Percentiles rank a stretch among this genome's conserved stretches.
Evolutionary conservation across 768 basidiomycete species (phyloP).

Genomic region (Stropharia rugosoannulata): DNA sequence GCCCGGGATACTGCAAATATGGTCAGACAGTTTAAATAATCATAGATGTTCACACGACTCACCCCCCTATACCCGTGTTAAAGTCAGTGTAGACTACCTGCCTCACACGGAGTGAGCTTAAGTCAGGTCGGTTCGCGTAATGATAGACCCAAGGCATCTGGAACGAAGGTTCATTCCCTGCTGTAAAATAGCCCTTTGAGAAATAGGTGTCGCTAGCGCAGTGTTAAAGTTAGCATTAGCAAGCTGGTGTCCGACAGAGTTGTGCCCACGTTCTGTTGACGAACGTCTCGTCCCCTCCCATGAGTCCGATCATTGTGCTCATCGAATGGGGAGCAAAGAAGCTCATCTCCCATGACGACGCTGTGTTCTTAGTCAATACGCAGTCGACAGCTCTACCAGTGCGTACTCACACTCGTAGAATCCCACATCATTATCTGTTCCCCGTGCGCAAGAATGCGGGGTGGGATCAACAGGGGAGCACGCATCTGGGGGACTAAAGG

Average conservation of each 20-base stretch:
- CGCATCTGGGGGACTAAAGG: constrained; percentile 46
- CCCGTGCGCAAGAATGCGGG: constrained; percentile 46
- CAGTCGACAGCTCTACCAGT: neutral
- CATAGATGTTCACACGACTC: constrained; percentile 8
- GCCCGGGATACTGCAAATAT: constrained; percentile 40
- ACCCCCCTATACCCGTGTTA: constrained; percentile 45
- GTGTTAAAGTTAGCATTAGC: neutral
- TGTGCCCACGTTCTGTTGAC: constrained; percentile 37
- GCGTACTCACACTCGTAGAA: constrained; percentile 47
- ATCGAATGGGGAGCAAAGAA: constrained; percentile 54
- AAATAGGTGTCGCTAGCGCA: constrained; percentile 42
- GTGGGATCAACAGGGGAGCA: constrained; percentile 50
- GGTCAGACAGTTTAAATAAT: neutral
- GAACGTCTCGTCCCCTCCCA: constrained; percentile 46
- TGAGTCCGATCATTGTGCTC: constrained; percentile 42
- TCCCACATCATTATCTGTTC: constrained; percentile 48
- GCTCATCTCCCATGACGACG: constrained; percentile 55
- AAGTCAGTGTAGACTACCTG: constrained; percentile 44
- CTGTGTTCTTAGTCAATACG: constrained; percentile 20
- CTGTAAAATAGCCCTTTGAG: constrained; percentile 40
- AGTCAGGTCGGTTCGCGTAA: constrained; percentile 49
- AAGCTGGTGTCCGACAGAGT: neutral
- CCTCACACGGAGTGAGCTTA: constrained; percentile 44
- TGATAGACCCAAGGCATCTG: constrained; percentile 48
- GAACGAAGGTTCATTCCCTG: constrained; percentile 52